These are phyloP conservation scores for Rhododendron vialii DNA, from an alignment of 148 eudicot genomes.

Conservation along the genomic window DNA sequence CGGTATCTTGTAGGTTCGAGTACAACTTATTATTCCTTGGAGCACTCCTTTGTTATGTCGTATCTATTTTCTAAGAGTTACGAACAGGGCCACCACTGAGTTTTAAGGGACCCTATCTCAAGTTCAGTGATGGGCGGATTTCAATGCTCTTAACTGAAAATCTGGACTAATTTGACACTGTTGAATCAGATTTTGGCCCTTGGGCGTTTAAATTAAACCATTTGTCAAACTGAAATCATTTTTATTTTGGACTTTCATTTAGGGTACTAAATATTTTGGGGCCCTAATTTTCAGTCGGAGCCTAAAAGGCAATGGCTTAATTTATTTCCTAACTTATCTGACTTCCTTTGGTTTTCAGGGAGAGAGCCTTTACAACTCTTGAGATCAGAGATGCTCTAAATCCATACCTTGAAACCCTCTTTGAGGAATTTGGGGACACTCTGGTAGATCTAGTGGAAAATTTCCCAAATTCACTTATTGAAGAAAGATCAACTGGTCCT, in stretches of 20 bases:
- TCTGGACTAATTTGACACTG: not conserved
- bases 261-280: not conserved
- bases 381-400: slow-evolving; percentile 75
- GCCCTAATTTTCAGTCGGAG: not conserved
- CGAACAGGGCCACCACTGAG: not conserved
- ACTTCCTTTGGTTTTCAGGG: slow-evolving; percentile 37
- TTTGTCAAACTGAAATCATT: not conserved
- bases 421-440: slow-evolving; percentile 47
- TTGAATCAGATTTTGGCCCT: not conserved
- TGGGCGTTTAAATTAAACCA: not conserved
- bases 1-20: slow-evolving; percentile 82
- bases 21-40: slow-evolving; percentile 4
- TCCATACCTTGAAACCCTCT: slow-evolving; percentile 62
- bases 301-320: not conserved
- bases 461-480: slow-evolving; percentile 54
- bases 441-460: slow-evolving; percentile 57
- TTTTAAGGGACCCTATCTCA: not conserved
- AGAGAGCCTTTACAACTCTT: slow-evolving; percentile 77
- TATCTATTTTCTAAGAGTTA: not conserved
- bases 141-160: not conserved
- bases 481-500: slow-evolving; percentile 32
- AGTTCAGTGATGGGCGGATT: not conserved
- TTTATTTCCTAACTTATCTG: not conserved
- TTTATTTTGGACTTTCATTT: not conserved
- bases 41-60: not conserved